Evolutionary conservation across 2,329 filamentous ascomycete genomes (phyloP), one percentile per base, ranked within the genome.

Genomic region (Pyricularia pennisetigena): DNA sequence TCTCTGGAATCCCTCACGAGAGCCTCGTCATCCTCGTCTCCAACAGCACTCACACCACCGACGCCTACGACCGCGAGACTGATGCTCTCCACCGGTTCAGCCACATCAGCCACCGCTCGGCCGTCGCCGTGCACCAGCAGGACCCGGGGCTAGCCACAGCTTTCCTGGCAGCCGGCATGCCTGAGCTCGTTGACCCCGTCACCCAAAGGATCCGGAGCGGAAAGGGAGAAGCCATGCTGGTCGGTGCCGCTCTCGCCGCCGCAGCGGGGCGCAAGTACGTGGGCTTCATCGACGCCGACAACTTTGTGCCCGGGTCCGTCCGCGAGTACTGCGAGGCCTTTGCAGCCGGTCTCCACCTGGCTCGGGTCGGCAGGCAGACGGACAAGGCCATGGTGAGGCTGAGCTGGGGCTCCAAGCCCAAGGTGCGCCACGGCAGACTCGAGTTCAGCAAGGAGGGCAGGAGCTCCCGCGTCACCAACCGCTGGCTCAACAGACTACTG

Each of bases 241-340:
- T 78, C 2, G 76, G 74, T 49, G 74, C 75, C 23, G 74, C 75
- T 0, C 66, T 78, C 1, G 74, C 74, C 7, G 72, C 73, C 14
- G 69, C 72, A 4, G 70, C 71, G 0, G 67, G 70, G 4, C 66
- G 69, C 16, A 67, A 68, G 20, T 78, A 76, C 66, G 71, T 78
- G 63, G 76, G 76, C 32, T 78, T 76, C 68, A 70, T 78, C 61
- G 76, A 78, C 68, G 75, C 76, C 14, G 76, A 78, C 71, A 76
- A 76, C 71, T 72, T 73, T 49, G 68, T 75, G 24, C 71, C 75
- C 0, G 72, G 72, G 2, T 74, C 75, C 6, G 73, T 77, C 24
- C 68, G 71, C 61, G 76, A 78, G 68, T 78, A 78, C 72, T 77
- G 75, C 71, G 70, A 71, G 57, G 73, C 71, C 41, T 78, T 73